Conservation (phyloP, 495 filamentous ascomycete species). For the Astrothelium subdiscretum region DNA sequence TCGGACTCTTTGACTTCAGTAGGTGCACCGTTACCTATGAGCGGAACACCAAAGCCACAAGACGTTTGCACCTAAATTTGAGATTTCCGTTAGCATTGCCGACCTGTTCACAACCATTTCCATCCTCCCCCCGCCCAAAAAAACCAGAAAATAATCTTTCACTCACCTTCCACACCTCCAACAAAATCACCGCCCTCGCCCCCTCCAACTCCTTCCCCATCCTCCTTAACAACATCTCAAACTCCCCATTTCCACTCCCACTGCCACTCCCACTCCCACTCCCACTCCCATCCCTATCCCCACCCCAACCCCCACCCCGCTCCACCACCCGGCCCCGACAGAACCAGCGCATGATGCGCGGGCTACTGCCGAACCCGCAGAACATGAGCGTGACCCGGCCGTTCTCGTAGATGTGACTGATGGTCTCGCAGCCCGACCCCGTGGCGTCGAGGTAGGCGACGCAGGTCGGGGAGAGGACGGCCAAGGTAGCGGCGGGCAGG, state of each 20-base stretch:
- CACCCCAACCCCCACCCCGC: constrained; percentile 34
- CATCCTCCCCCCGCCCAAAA: neutral
- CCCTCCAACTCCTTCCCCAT: constrained; percentile 35
- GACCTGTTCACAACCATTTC: neutral
- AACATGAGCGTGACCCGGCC: constrained; percentile 62
- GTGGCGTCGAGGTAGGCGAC: constrained; percentile 63
- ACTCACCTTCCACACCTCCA: constrained; percentile 56
- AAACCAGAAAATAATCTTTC: constrained; percentile 14
- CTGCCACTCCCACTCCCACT: constrained; percentile 51
- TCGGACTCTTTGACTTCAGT: neutral
- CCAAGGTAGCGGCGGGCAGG: constrained; percentile 35
- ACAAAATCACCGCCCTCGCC: constrained; percentile 48
- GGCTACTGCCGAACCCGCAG: constrained; percentile 50
- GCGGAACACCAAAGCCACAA: constrained; percentile 47
- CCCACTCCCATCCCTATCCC: constrained; percentile 48
- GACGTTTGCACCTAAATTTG: constrained; percentile 40
- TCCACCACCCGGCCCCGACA: constrained; percentile 57
- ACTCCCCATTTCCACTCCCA: constrained; percentile 32
- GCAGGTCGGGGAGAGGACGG: constrained; percentile 43
- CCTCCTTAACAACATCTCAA: constrained; percentile 35
- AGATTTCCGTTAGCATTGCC: neutral
- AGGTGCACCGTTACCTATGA: constrained; percentile 5
- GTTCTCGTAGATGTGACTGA: constrained; percentile 64
- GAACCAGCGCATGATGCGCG: constrained; percentile 60
- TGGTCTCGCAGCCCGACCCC: constrained; percentile 60